phyloP scores from a whole-genome alignment of 2,329 filamentous ascomycete species.

The Biscogniauxia sp. region DNA sequence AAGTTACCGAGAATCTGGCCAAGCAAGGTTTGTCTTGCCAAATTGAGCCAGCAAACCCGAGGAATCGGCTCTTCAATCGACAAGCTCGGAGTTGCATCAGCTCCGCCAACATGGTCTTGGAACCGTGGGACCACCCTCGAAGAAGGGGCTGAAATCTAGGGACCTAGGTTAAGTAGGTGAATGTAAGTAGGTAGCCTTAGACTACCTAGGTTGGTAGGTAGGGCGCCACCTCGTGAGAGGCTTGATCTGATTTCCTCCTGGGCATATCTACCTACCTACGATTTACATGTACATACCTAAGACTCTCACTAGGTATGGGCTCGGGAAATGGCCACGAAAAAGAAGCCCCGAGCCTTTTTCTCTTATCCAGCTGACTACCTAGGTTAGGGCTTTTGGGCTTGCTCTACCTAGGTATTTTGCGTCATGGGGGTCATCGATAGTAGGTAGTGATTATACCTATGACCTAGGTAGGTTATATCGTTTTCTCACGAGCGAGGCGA shows the following conservation, averaged over 20 bases:
- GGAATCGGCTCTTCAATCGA: neutral
- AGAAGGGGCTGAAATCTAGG: neutral
- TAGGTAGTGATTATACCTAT: no score
- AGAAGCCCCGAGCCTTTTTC: neutral
- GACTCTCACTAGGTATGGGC: neutral
- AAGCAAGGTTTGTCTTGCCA: neutral
- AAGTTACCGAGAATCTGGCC: neutral
- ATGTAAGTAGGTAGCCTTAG: no score
- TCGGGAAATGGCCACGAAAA: neutral
- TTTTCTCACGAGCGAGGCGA: neutral
- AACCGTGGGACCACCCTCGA: neutral
- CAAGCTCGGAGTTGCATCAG: neutral
- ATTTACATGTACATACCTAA: neutral
- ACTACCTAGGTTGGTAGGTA: no score
- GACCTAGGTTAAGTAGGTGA: no score
- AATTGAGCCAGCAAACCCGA: conserved; percentile 1
- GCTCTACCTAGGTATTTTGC: no score
- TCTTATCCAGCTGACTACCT: neutral
- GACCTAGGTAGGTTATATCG: no score
- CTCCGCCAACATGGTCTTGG: neutral
- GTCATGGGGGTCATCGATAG: neutral
- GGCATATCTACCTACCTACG: neutral
- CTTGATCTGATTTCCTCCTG: neutral
- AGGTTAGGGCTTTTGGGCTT: neutral
- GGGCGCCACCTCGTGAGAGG: neutral